Conservation (phyloP, 1,284 basidiomycete genomes). For the Xerocomus amazonicus region DNA sequence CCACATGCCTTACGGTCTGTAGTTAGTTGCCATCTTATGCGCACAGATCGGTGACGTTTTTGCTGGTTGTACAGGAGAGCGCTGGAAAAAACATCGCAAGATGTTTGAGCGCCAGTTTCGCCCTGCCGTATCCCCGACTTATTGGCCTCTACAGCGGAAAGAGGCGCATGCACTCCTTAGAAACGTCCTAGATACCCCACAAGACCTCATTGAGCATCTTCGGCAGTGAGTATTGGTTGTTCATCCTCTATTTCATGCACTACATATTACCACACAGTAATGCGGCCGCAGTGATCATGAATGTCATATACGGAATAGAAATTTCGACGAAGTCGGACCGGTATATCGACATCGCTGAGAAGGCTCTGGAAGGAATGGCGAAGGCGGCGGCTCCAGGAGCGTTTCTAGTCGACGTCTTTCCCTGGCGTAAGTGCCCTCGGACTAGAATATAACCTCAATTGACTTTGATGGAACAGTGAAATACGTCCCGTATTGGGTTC, state of each 20-base stretch:
- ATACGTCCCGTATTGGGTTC: conserved; percentile 31
- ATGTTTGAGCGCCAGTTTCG: conserved; percentile 48
- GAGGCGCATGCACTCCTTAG: conserved; percentile 40
- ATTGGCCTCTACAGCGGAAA: conserved; percentile 39
- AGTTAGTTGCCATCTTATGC: background rate
- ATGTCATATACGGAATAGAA: conserved; percentile 37
- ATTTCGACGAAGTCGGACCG: conserved; percentile 34
- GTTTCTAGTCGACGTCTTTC: conserved; percentile 37
- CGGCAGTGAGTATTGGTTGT: conserved; percentile 36
- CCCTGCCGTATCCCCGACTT: conserved; percentile 33
- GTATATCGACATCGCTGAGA: conserved; percentile 38
- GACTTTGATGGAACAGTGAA: conserved; percentile 24
- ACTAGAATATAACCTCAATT: background rate
- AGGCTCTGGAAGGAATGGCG: conserved; percentile 35
- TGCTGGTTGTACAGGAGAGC: conserved; percentile 33
- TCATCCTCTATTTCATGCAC: background rate
- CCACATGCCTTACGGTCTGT: conserved; percentile 47
- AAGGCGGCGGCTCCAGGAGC: conserved; percentile 37
- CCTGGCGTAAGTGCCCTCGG: conserved; percentile 22
- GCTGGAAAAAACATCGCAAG: conserved; percentile 47
- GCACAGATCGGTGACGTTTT: background rate
- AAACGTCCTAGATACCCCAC: conserved; percentile 36
- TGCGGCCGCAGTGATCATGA: conserved; percentile 39
- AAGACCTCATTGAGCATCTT: conserved; percentile 41
- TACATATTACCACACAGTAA: conserved; percentile 28